phyloP scores from a whole-genome alignment of 2,329 filamentous ascomycete genomes.

The Colletotrichum tabaci region DNA sequence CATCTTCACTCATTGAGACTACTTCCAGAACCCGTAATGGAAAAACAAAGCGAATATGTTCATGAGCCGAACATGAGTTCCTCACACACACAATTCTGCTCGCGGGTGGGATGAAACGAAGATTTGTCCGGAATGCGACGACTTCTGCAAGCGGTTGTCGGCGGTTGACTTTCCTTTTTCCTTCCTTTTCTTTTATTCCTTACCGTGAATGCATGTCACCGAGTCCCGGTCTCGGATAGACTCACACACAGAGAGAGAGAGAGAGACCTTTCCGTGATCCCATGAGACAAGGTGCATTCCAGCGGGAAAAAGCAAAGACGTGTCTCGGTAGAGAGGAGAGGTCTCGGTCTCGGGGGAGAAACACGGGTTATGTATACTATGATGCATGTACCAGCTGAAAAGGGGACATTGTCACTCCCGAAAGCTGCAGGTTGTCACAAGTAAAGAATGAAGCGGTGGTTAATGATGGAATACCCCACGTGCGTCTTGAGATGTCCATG shows the following conservation, averaged over 20 bases:
- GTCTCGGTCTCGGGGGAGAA: conserved; percentile 12
- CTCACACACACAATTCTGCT: background rate
- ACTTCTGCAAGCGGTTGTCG: conserved; percentile 3
- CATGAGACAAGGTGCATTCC: conserved; percentile 36
- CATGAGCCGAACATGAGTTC: background rate
- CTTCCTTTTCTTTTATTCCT: no score
- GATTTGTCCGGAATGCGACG: background rate
- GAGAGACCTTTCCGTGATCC: background rate
- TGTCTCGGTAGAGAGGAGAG: conserved; percentile 21
- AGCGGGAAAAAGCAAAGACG: conserved; percentile 18
- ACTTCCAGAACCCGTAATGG: background rate
- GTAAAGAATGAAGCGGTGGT: no score
- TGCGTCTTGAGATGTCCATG: background rate
- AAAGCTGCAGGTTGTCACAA: no score
- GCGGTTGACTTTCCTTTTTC: background rate
- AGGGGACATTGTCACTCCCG: background rate
- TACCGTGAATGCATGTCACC: background rate
- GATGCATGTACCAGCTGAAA: no score
- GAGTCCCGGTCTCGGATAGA: conserved; percentile 18
- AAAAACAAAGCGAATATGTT: background rate
- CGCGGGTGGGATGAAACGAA: background rate
- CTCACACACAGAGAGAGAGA: no score
- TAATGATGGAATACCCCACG: no score
- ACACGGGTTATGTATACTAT: background rate
- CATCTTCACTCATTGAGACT: background rate